Conservation (phyloP, 2,329 filamentous ascomycete species). For the Emmonsia crescens region DNA sequence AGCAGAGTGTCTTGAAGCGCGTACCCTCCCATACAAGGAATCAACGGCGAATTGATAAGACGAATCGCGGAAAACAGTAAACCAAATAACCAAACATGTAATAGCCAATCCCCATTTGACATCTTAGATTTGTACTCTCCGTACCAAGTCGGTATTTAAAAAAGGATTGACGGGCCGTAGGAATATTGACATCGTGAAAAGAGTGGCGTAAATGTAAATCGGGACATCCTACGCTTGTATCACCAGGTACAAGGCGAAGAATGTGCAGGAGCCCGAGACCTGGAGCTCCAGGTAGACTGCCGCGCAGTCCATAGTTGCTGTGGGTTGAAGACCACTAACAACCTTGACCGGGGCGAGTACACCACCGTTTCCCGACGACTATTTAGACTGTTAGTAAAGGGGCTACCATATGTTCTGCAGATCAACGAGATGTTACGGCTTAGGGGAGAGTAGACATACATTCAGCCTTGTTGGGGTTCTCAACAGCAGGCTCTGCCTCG, state of each 20-base stretch:
- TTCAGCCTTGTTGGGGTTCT: neutral
- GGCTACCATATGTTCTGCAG: constrained; percentile 19
- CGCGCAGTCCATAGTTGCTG: neutral
- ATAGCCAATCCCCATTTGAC: neutral
- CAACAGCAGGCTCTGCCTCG: neutral
- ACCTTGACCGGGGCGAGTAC: constrained; percentile 23
- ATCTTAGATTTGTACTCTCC: neutral
- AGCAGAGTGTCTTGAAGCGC: neutral
- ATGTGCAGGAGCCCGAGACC: neutral
- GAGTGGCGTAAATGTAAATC: neutral
- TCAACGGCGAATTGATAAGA: neutral
- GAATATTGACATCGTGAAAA: neutral
- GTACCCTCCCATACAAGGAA: neutral
- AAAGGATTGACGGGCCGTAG: neutral
- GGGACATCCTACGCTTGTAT: neutral
- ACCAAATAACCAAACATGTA: neutral
- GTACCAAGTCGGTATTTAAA: neutral
- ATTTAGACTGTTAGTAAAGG: constrained; percentile 16
- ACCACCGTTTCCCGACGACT: constrained; percentile 22
- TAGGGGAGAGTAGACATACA: constrained; percentile 10
- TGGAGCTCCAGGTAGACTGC: neutral
- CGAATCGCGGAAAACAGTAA: neutral
- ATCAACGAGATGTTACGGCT: constrained; percentile 17
- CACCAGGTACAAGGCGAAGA: neutral
- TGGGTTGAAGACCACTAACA: constrained; percentile 23